A percentile compares a stretch with the other conserved stretches of the same genome.
These are phyloP conservation scores for Trametes polyzona DNA, from an alignment of 1,284 basidiomycete genomes.

Conservation along the genomic window DNA sequence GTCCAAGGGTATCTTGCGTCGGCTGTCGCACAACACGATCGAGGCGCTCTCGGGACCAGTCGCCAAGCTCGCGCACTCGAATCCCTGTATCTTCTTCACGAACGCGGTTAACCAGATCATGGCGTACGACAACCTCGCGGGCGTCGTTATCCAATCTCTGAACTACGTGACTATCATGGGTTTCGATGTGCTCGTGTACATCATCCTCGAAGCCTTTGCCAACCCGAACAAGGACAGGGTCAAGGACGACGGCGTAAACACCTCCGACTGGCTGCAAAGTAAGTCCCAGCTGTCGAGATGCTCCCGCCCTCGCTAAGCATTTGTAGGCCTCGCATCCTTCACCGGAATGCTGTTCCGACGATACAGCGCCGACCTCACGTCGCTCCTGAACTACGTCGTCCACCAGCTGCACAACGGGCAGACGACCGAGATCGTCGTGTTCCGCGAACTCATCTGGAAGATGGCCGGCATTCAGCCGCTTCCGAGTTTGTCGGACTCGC, in stretches of 20 bases:
- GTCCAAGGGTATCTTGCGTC: constrained; percentile 80
- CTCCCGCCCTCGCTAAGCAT: constrained; percentile 23
- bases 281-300: constrained; percentile 39
- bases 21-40: constrained; percentile 82
- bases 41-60: constrained; percentile 85
- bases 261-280: constrained; percentile 94
- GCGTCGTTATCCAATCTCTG: constrained; percentile 89
- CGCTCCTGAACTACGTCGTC: constrained; percentile 88
- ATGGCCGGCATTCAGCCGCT: constrained; percentile 96
- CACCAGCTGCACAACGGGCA: constrained; percentile 88
- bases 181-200: constrained; percentile 91
- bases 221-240: constrained; percentile 85
- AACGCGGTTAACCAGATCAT: constrained; percentile 94
- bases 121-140: constrained; percentile 94
- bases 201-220: constrained; percentile 87
- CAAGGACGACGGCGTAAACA: constrained; percentile 93
- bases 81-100: constrained; percentile 91
- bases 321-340: constrained; percentile 85
- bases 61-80: constrained; percentile 94
- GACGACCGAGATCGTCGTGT: constrained; percentile 88
- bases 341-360: constrained; percentile 91
- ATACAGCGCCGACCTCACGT: constrained; percentile 83
- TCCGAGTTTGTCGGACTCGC: constrained; percentile 85
- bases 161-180: constrained; percentile 91
- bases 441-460: constrained; percentile 92